These are phyloP conservation scores for Fusarium luffae DNA, from an alignment of 2,329 filamentous ascomycete species.

Conservation along the genomic window DNA sequence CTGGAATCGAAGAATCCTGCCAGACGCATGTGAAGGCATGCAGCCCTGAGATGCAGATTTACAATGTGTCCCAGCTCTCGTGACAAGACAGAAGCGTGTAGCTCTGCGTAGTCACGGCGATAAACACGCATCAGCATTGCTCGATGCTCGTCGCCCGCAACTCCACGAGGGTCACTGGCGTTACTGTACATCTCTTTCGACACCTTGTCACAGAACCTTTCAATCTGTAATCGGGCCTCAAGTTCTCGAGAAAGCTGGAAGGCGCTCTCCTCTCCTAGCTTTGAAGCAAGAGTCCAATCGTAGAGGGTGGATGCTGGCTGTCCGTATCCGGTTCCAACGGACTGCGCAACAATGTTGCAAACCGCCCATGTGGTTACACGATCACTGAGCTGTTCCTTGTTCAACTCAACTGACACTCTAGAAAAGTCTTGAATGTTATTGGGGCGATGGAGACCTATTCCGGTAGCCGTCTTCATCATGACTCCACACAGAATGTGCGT, in stretches of 20 bases:
- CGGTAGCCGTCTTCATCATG: constrained; percentile 89
- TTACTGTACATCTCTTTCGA: constrained; percentile 85
- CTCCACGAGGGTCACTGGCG: constrained; percentile 76
- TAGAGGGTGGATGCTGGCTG: constrained; percentile 83
- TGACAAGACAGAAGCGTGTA: constrained; percentile 70
- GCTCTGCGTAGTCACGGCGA: constrained; percentile 71
- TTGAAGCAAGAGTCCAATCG: constrained; percentile 76
- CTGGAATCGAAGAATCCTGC: constrained; percentile 86
- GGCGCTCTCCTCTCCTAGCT: constrained; percentile 68
- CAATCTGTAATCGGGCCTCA: constrained; percentile 75
- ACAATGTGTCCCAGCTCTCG: constrained; percentile 68
- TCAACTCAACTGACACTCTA: constrained; percentile 76
- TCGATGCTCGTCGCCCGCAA: constrained; percentile 74
- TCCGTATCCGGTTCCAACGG: constrained; percentile 84
- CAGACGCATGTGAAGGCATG: constrained; percentile 78
- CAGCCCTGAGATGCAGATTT: constrained; percentile 76
- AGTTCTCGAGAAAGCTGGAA: constrained; percentile 71
- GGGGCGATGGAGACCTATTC: constrained; percentile 83
- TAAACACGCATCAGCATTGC: constrained; percentile 75
- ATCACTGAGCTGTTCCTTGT: constrained; percentile 82
- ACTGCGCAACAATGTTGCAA: constrained; percentile 85
- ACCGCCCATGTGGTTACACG: constrained; percentile 85
- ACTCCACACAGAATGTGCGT: constrained; percentile 84
- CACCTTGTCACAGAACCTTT: constrained; percentile 80
- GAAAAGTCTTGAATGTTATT: constrained; percentile 88